These are phyloP conservation scores for Priceomyces carsonii DNA, from an alignment of 805 yeast genomes.

Conservation along the genomic window DNA sequence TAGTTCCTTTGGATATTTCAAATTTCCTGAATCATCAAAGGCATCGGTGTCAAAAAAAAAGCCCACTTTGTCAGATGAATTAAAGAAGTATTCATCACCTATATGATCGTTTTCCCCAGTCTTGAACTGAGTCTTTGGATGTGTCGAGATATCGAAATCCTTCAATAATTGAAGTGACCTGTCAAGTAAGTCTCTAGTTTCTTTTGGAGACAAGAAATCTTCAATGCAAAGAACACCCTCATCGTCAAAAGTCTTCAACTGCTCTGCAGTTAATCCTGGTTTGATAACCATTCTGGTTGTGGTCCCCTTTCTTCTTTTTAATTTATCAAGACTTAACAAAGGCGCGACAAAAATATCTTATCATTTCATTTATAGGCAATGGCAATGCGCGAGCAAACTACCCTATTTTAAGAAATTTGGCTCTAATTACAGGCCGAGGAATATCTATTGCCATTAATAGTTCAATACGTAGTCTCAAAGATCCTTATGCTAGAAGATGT, in stretches of 20 bases:
- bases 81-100: slow-evolving; percentile 71
- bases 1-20: slow-evolving; percentile 51
- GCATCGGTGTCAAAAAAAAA: slow-evolving; percentile 76
- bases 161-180: slow-evolving; percentile 48
- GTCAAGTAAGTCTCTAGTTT: slow-evolving; percentile 39
- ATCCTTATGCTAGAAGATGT: no score
- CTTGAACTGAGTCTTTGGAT: slow-evolving; percentile 71
- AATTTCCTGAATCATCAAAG: slow-evolving; percentile 51
- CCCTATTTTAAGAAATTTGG: no score
- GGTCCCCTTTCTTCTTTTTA: no score
- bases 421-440: no score
- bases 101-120: slow-evolving; percentile 61
- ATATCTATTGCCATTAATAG: no score
- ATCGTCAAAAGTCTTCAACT: slow-evolving; percentile 46
- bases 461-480: no score
- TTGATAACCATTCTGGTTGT: neutral
- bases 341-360: no score
- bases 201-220: slow-evolving; percentile 47
- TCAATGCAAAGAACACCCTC: slow-evolving; percentile 67
- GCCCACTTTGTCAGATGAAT: slow-evolving; percentile 66
- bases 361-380: no score
- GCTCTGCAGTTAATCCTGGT: slow-evolving; percentile 45
- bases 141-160: slow-evolving; percentile 52
- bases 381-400: no score
- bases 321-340: no score